Evolutionary conservation across 495 filamentous ascomycete genomes (phyloP).

Genomic region (Podospora pseudoanserina): DNA sequence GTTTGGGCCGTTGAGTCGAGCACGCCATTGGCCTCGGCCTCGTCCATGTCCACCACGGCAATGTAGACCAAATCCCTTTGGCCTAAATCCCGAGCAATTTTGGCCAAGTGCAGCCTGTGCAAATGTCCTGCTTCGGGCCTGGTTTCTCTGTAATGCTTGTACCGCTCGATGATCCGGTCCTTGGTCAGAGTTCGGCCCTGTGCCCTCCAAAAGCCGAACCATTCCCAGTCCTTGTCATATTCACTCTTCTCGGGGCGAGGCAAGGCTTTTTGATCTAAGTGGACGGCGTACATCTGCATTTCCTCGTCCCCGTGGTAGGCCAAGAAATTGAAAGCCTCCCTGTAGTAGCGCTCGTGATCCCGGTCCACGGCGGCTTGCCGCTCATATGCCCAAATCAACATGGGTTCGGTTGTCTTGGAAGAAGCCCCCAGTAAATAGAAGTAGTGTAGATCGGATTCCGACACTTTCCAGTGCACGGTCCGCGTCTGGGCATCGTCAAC

Average conservation of each 20-base stretch:
- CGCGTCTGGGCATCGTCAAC: too few relatives aligned
- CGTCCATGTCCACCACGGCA: background rate
- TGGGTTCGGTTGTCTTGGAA: constrained; percentile 18
- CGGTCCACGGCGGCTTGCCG: constrained; percentile 25
- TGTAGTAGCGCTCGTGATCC: constrained; percentile 14
- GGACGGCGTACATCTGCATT: constrained; percentile 26
- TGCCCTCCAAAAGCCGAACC: constrained; percentile 18
- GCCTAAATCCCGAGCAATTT: constrained; percentile 3
- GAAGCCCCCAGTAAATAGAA: constrained; percentile 23
- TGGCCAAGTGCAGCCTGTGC: constrained; percentile 13
- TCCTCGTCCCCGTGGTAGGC: constrained; percentile 19
- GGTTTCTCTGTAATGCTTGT: background rate
- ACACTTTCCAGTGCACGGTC: constrained; percentile 13
- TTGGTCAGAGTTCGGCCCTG: background rate
- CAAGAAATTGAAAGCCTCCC: constrained; percentile 23
- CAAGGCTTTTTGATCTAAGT: background rate
- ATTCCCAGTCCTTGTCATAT: constrained; percentile 17
- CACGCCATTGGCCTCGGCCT: constrained; percentile 13
- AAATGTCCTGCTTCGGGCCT: background rate
- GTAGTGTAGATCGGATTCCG: constrained; percentile 6
- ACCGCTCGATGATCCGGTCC: background rate
- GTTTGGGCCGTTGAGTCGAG: background rate
- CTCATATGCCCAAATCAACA: constrained; percentile 30
- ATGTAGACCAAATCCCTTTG: background rate
- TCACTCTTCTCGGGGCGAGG: constrained; percentile 8